Evolutionary conservation across 2,329 filamentous ascomycete genomes (phyloP), one percentile per base, ranked within the genome.

Genomic region (Eurotiales sp.): DNA sequence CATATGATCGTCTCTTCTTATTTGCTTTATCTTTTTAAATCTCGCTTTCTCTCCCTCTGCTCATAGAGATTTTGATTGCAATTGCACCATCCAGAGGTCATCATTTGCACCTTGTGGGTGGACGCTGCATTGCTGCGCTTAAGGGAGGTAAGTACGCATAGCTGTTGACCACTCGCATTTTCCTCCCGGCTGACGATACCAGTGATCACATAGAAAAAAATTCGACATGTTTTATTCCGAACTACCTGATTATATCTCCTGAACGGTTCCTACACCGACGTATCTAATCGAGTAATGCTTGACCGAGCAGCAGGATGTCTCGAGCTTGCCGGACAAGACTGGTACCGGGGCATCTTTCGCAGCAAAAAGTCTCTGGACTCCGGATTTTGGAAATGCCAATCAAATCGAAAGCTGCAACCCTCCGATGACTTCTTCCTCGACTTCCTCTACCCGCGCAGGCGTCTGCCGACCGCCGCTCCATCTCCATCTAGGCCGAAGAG

Each of bases 251-350:
- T 12, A 22, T 43, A n/a, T 22, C 21, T 22, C 19, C 10, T 50
- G 22, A 37, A 27, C 17, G 19, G 15, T 43, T 7, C 14, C 30
- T 17, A 14, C 25, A 15, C 44, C 40, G 15, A 36, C 34, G 29
- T 34, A 36, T 43, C 12, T 14, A 37, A 50, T 21, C 36, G 57
- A 66, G 74, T 70, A 65, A 78, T 78, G 75, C 73, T 78, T 63
- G 75, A 77, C 73, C 73, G 75, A 63, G 71, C 74, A 59, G 68
- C 71, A 54, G 68, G 72, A 68, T 75, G 71, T 63, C 67, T 77
- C 64, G 74, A 77, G 65, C 73, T 67, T 67, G 74, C 73, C 61
- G 72, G 73, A 60, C 68, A 73, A 64, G 69, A 70, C 67, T 62
- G 71, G 55, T 59, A 70, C 48, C 68, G 69, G 54, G 61, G 63